Percentiles rank a stretch among this genome's conserved stretches.
Conservation (phyloP, 2,329 filamentous ascomycete species). For the Aspergillus pseudoviridinutans region DNA sequence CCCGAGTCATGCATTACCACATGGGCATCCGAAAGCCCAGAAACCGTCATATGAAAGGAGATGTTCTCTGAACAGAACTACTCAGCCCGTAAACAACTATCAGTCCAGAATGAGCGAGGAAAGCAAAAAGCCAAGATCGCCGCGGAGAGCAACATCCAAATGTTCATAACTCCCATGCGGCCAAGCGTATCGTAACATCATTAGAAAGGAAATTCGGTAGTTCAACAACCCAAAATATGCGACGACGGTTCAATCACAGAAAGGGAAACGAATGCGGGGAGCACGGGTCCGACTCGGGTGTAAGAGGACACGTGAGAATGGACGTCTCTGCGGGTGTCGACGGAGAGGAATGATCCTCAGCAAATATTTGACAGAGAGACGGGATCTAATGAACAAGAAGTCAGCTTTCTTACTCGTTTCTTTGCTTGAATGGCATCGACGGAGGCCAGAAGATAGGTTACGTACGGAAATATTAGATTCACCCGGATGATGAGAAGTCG, state of each 20-base stretch:
- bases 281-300: conserved; percentile 39
- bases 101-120: background rate
- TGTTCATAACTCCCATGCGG: background rate
- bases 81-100: background rate
- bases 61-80: background rate
- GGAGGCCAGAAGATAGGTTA: conserved; percentile 27
- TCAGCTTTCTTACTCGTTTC: conserved; percentile 13
- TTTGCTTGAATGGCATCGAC: conserved; percentile 4
- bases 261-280: conserved; percentile 35
- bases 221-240: background rate
- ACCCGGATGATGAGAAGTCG: conserved; percentile 30
- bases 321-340: conserved; percentile 41
- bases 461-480: conserved; percentile 43
- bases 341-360: conserved; percentile 37
- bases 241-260: conserved; percentile 7
- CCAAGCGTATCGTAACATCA: conserved; percentile 4
- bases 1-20: conserved; percentile 2
- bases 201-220: conserved; percentile 1
- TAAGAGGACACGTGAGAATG: conserved; percentile 37
- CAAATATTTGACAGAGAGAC: conserved; percentile 33
- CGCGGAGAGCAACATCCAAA: background rate
- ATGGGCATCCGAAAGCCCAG: background rate
- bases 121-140: background rate
- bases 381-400: conserved; percentile 29
- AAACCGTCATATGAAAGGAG: background rate